These are phyloP conservation scores for Ophiostoma piceae DNA, from an alignment of 2,329 filamentous ascomycete genomes.

Conservation along the genomic window DNA sequence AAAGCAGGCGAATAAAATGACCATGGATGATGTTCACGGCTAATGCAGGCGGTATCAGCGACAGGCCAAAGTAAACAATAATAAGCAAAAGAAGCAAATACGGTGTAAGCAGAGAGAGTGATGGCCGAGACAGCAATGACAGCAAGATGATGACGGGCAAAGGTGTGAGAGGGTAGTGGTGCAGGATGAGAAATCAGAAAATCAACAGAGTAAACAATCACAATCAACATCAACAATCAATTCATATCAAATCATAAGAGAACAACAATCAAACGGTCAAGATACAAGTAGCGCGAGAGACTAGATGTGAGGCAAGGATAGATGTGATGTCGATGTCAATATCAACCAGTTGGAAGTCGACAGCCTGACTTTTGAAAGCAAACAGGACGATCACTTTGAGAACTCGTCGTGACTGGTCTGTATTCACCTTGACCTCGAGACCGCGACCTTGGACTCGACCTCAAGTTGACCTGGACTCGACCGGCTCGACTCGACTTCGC, in stretches of 20 bases:
- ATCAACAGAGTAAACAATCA: background rate
- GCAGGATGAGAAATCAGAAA: background rate
- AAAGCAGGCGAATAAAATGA: background rate
- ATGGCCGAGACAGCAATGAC: slow-evolving; percentile 1
- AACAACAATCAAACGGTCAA: background rate
- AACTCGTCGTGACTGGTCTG: background rate
- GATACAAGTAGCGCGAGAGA: too few relatives aligned
- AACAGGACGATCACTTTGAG: background rate
- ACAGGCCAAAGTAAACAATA: slow-evolving; percentile 3
- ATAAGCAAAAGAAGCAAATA: background rate
- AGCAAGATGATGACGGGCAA: background rate
- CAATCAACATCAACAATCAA: background rate
- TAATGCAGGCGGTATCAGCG: background rate
- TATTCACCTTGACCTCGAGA: too few relatives aligned
- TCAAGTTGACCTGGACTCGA: background rate
- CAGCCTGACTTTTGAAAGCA: background rate
- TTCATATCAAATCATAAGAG: background rate
- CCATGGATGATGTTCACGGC: background rate
- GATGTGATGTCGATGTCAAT: background rate
- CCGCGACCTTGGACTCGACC: background rate
- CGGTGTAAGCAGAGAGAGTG: background rate
- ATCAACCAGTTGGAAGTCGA: background rate
- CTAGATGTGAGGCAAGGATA: background rate
- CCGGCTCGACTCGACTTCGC: background rate
- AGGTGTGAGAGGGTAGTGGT: background rate